Conservation (phyloP, 208 protist species). For the Acanthamoeba culbertsoni region DNA sequence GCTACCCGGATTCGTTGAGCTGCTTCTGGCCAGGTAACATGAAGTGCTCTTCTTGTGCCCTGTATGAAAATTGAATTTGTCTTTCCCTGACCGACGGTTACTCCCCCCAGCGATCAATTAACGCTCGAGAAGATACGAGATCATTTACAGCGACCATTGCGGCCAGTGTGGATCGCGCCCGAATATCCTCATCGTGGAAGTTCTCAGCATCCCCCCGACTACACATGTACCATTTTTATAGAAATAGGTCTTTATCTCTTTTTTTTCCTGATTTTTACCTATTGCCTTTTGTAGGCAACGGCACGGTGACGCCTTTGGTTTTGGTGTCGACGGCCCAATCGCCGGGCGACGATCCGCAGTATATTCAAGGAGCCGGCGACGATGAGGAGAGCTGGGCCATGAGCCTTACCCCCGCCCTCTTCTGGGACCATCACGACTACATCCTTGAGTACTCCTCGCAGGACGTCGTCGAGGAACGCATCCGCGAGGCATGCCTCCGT, state of each 20-base stretch:
- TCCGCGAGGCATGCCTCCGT: not conserved
- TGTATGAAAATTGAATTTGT: not conserved
- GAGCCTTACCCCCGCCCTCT: not conserved
- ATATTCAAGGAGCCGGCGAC: constrained; percentile 42
- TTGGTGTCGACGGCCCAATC: not conserved
- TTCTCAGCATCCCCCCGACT: not conserved
- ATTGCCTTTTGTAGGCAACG: not conserved
- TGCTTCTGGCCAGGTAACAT: not conserved
- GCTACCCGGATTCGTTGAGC: not conserved
- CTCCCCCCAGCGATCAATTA: not conserved
- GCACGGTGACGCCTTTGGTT: not conserved
- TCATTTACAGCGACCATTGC: not conserved
- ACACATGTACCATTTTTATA: not conserved
- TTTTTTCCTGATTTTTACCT: not conserved
- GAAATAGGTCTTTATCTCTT: not conserved
- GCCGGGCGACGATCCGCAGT: not conserved
- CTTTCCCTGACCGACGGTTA: not conserved
- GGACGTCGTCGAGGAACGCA: not conserved
- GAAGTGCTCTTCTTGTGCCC: not conserved
- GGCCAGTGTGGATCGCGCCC: not conserved
- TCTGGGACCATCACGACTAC: constrained; percentile 43
- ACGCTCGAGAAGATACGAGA: not conserved
- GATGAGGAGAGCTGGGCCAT: constrained; percentile 49
- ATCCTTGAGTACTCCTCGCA: not conserved
- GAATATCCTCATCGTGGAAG: not conserved